Conservation (phyloP, 2,329 filamentous ascomycete species). For the Verticillium zaregamsianum region DNA sequence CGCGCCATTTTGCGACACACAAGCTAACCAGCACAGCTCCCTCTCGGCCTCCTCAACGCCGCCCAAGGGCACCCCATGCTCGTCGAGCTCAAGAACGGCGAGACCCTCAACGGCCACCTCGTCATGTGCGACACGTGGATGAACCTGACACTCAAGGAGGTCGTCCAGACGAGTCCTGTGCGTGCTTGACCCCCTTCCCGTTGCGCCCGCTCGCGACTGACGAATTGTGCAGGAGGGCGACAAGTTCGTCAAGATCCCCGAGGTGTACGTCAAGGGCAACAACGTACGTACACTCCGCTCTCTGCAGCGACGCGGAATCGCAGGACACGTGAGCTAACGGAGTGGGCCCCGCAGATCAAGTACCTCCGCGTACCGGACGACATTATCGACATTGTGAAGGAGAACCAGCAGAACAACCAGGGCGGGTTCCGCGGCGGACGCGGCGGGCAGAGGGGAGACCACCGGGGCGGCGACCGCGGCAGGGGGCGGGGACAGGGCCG, state of each 20-base stretch:
- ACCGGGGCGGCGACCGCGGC: constrained; percentile 52
- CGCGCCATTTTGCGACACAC: background rate
- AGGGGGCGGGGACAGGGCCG: constrained; percentile 38
- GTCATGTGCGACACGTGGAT: constrained; percentile 99
- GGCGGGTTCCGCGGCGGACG: constrained; percentile 62
- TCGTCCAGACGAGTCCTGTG: constrained; percentile 89
- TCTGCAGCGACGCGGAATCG: too few relatives aligned
- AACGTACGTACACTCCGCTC: constrained; percentile 60
- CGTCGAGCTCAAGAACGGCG: constrained; percentile 94
- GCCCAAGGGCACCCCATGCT: constrained; percentile 98
- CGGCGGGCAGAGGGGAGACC: constrained; percentile 55
- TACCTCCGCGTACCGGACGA: constrained; percentile 95
- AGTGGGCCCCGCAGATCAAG: constrained; percentile 74
- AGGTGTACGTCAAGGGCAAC: constrained; percentile 96
- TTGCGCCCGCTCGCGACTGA: constrained; percentile 11
- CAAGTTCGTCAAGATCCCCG: constrained; percentile 85
- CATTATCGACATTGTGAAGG: constrained; percentile 90
- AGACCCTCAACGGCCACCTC: constrained; percentile 93
- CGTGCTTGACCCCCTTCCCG: constrained; percentile 15
- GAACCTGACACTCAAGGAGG: constrained; percentile 96
- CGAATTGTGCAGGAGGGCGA: constrained; percentile 72
- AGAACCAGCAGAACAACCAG: constrained; percentile 75
- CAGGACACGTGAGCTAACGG: background rate
- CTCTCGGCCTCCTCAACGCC: constrained; percentile 82
- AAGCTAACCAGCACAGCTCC: constrained; percentile 43